Evolutionary conservation across 2,329 filamentous ascomycete genomes (phyloP).

Genomic region (Calonectria pseudoreteaudii): DNA sequence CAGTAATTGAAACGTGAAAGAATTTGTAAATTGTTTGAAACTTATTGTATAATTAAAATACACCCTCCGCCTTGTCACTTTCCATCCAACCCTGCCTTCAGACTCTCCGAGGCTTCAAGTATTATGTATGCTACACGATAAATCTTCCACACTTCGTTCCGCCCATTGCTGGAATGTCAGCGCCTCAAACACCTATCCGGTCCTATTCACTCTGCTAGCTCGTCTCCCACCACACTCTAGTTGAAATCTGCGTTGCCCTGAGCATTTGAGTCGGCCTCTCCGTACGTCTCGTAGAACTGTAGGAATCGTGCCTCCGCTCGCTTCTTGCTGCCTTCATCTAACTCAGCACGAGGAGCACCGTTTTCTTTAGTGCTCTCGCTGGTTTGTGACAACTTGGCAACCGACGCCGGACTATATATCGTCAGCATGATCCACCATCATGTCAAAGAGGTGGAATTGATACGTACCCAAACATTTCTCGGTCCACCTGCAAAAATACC

Average conservation of each 20-base stretch:
- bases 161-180: constrained; percentile 8
- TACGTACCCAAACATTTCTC: constrained; percentile 85
- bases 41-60: constrained; percentile 23
- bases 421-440: constrained; percentile 26
- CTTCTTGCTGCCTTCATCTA: constrained; percentile 63
- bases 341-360: constrained; percentile 53
- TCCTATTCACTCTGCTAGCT: background rate
- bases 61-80: constrained; percentile 13
- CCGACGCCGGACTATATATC: constrained; percentile 57
- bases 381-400: constrained; percentile 55
- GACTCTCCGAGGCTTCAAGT: constrained; percentile 23
- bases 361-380: constrained; percentile 58
- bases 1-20: background rate
- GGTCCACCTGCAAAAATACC: constrained; percentile 85
- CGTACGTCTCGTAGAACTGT: constrained; percentile 65
- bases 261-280: constrained; percentile 58
- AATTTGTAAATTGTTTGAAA: constrained; percentile 13
- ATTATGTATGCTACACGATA: constrained; percentile 27
- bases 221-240: constrained; percentile 42
- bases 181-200: constrained; percentile 19
- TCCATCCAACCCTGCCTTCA: constrained; percentile 24
- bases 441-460: background rate
- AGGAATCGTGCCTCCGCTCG: constrained; percentile 65
- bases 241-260: constrained; percentile 66
- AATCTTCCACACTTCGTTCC: constrained; percentile 16